Conservation (phyloP, 2,329 filamentous ascomycete genomes). For the Didymella sp. region DNA sequence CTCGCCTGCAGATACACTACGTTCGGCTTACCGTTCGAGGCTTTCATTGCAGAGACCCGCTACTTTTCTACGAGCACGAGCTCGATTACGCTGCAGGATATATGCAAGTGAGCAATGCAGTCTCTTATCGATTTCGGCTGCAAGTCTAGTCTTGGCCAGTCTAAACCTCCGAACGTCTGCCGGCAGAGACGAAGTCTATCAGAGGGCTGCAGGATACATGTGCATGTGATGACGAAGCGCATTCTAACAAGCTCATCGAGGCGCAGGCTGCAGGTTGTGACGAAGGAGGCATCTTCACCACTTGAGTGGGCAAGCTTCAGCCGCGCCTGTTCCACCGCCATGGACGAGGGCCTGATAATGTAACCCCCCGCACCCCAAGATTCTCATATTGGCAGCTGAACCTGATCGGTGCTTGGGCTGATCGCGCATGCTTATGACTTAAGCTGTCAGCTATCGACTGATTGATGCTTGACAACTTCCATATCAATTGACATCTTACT, state of each 20-base stretch:
- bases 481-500: not conserved
- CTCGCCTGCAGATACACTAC: not conserved
- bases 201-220: conserved; percentile 2
- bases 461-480: not conserved
- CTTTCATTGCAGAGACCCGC: not conserved
- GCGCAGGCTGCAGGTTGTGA: not conserved
- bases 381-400: conserved; percentile 13
- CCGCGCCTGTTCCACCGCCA: conserved; percentile 7
- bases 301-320: conserved; percentile 10
- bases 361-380: conserved; percentile 3
- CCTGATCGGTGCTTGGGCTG: not conserved
- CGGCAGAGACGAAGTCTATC: conserved; percentile 3
- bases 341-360: conserved; percentile 1
- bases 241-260: not conserved
- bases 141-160: conserved; percentile 7
- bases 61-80: not conserved
- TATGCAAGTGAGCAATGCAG: conserved; percentile 20
- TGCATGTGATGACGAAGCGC: conserved; percentile 5
- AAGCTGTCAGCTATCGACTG: not conserved
- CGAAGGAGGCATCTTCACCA: not conserved
- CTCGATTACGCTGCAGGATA: conserved; percentile 2
- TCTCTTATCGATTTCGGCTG: conserved; percentile 17
- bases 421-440: not conserved
- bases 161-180: conserved; percentile 7
- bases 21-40: not conserved